These are phyloP conservation scores for Podila epicladia DNA, from an alignment of 192 early-diverging fungal species.

Conservation along the genomic window DNA sequence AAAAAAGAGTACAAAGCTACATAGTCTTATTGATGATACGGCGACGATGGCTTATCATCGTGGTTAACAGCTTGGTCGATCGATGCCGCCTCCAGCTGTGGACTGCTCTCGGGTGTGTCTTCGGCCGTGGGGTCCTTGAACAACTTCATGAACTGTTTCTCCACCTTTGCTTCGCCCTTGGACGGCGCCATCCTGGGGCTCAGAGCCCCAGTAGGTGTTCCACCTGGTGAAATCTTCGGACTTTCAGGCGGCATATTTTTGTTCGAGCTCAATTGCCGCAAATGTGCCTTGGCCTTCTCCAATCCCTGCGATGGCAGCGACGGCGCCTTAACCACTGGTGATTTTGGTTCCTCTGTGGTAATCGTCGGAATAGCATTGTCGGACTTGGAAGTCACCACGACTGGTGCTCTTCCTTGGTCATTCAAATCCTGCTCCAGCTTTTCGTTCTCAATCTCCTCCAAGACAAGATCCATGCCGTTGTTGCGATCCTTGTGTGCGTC, in stretches of 20 bases:
- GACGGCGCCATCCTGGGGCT: background rate
- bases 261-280: slow-evolving; percentile 5
- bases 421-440: background rate
- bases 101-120: slow-evolving; percentile 8
- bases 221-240: background rate
- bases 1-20: no score
- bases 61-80: no score
- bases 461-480: slow-evolving; percentile 2
- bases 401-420: background rate
- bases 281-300: slow-evolving; percentile 17
- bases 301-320: slow-evolving; percentile 3
- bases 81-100: background rate
- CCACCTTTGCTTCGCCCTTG: slow-evolving; percentile 4
- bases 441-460: slow-evolving; percentile 10
- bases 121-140: slow-evolving; percentile 9
- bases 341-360: background rate
- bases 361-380: background rate
- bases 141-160: slow-evolving; percentile 16
- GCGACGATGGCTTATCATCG: no score
- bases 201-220: background rate
- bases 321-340: background rate
- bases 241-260: background rate
- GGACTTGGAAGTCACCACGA: background rate
- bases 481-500: slow-evolving; percentile 25
- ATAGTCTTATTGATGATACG: no score